Evolutionary conservation across 2,329 filamentous ascomycete species (phyloP).

Genomic region (Lachnellula hyalina): DNA sequence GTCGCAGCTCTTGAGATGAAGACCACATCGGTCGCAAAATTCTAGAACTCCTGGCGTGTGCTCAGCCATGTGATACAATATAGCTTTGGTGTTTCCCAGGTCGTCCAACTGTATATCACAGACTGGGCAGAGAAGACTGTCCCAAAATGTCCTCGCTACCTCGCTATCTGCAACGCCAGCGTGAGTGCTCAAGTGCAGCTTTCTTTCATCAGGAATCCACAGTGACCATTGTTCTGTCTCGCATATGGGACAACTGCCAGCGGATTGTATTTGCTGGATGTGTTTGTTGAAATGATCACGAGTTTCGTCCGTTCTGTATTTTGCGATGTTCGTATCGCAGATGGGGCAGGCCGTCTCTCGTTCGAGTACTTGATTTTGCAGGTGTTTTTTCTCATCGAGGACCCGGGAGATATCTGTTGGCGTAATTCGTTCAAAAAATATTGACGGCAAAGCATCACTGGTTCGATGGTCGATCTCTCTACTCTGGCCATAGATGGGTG

Average conservation of each 20-base stretch:
- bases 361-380: constrained; percentile 22
- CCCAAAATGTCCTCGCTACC: constrained; percentile 16
- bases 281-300: constrained; percentile 17
- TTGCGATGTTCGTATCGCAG: constrained; percentile 14
- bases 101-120: constrained; percentile 18
- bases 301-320: constrained; percentile 14
- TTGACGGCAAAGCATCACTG: constrained; percentile 15
- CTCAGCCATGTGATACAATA: constrained; percentile 20
- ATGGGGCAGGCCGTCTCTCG: constrained; percentile 18
- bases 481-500: constrained; percentile 18
- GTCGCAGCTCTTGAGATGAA: background rate
- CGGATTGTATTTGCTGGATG: constrained; percentile 14
- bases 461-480: constrained; percentile 15
- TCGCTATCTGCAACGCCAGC: constrained; percentile 1
- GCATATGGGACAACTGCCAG: constrained; percentile 23
- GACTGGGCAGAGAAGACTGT: constrained; percentile 19
- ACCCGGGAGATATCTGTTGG: constrained; percentile 21
- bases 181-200: constrained; percentile 18
- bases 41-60: constrained; percentile 20
- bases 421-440: constrained; percentile 20
- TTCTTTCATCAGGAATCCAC: constrained; percentile 19
- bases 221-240: constrained; percentile 18
- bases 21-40: constrained; percentile 18
- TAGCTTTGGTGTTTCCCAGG: constrained; percentile 5
- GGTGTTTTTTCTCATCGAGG: constrained; percentile 18